Percentiles rank a stretch among this genome's conserved stretches.
These are phyloP conservation scores for Sporothrix globosa DNA, from an alignment of 2,329 filamentous ascomycete genomes.

Conservation along the genomic window DNA sequence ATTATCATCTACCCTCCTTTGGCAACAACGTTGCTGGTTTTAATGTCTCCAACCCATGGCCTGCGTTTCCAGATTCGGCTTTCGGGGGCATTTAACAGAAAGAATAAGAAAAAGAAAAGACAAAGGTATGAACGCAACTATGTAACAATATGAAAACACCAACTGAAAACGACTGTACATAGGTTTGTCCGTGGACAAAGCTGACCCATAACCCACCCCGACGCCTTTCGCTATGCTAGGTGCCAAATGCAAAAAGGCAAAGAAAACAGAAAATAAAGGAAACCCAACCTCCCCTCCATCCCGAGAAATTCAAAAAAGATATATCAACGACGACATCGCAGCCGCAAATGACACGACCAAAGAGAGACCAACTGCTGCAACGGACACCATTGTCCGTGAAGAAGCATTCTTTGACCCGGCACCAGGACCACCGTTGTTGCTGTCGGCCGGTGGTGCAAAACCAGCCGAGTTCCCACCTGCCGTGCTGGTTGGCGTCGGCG, in stretches of 20 bases:
- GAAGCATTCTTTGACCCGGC: neutral
- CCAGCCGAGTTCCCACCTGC: neutral
- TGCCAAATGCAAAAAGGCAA: neutral
- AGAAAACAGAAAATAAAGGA: neutral
- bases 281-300: too few relatives aligned
- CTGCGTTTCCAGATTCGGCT: neutral
- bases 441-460: neutral
- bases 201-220: neutral
- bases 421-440: neutral
- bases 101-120: neutral
- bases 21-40: neutral
- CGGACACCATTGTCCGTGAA: neutral
- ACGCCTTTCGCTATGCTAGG: conserved; percentile 16
- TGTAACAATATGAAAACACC: neutral
- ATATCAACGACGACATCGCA: neutral
- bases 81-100: too few relatives aligned
- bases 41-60: neutral
- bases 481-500: neutral
- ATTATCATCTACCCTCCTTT: neutral
- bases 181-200: neutral
- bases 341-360: neutral
- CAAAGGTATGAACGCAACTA: neutral
- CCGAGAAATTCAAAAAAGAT: neutral
- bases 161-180: conserved; percentile 3
- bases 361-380: neutral